Evolutionary conservation across 768 basidiomycete genomes (phyloP).

Genomic region (Termitomyces bulborhizus): DNA sequence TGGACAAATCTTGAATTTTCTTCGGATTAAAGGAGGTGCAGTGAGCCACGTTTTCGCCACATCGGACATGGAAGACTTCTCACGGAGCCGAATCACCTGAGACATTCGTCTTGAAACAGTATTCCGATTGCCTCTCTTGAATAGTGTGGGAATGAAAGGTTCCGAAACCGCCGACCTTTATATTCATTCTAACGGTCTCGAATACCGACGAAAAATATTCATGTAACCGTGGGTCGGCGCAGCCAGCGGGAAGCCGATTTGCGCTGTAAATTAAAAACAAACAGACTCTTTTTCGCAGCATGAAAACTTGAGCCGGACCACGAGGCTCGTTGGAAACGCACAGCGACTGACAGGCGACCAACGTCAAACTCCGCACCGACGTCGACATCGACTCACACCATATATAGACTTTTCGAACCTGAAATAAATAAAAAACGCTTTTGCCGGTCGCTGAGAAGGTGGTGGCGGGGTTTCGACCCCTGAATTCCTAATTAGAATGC

Average conservation of each 20-base stretch:
- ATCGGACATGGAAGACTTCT: conserved; percentile 1
- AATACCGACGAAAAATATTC: not conserved
- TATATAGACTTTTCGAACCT: conserved; percentile 1
- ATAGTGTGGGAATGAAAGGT: not conserved
- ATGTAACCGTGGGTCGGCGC: not conserved
- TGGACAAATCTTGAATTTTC: not conserved
- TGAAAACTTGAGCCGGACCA: conserved; percentile 2
- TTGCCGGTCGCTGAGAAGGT: not conserved
- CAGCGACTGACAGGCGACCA: not conserved
- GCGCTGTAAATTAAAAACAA: not conserved
- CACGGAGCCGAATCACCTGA: conserved; percentile 3
- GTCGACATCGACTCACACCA: conserved; percentile 1
- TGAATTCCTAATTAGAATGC: not conserved
- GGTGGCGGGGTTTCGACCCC: not conserved
- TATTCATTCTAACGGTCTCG: not conserved
- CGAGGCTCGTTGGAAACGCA: not conserved
- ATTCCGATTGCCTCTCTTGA: conserved; percentile 1
- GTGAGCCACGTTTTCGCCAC: conserved; percentile 4
- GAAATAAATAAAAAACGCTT: not conserved
- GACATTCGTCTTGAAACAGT: not conserved
- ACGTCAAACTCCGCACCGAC: conserved; percentile 1
- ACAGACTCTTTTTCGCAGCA: not conserved
- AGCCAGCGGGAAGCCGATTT: not conserved
- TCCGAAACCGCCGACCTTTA: not conserved
- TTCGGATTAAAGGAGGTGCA: not conserved